Evolutionary conservation across 129 eudicot species (phyloP).

Genomic region (Flaveria linearis): DNA sequence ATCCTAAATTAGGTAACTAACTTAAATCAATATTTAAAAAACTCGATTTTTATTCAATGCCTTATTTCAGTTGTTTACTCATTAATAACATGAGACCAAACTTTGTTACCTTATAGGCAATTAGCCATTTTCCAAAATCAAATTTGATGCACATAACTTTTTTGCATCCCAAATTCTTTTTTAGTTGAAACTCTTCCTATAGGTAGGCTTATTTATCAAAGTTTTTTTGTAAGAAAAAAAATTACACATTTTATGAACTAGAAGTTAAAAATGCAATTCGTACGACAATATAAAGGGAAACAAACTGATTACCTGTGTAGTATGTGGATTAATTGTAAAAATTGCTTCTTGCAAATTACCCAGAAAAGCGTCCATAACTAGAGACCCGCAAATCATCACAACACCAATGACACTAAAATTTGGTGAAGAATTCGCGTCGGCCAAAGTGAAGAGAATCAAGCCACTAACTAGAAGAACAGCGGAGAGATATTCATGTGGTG

Average conservation of each 20-base stretch:
- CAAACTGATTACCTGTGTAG: slow-evolving; percentile 60
- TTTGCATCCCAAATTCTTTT: background rate
- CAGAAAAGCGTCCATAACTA: slow-evolving; percentile 77
- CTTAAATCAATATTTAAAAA: background rate
- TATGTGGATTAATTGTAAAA: slow-evolving; percentile 75
- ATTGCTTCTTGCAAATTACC: slow-evolving; percentile 92
- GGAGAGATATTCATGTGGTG: slow-evolving; percentile 68
- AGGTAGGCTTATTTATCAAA: background rate
- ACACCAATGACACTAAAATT: slow-evolving; percentile 73
- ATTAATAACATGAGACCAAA: background rate
- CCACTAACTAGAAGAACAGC: slow-evolving; percentile 68
- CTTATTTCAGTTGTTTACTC: background rate
- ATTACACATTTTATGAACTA: background rate
- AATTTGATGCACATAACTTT: background rate
- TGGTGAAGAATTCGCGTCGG: slow-evolving; percentile 77
- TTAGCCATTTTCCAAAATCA: background rate
- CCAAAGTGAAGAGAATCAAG: slow-evolving; percentile 74
- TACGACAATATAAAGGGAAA: background rate
- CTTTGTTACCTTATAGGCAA: background rate
- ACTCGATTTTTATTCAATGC: background rate
- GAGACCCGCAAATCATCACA: slow-evolving; percentile 56
- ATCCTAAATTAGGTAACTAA: background rate
- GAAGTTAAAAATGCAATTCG: background rate
- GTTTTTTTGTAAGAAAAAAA: background rate
- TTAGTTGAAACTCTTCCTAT: background rate